Evolutionary conservation across 2,329 filamentous ascomycete genomes (phyloP), one percentile per base, ranked within the genome.

Genomic region (Lachnellula hyalina): DNA sequence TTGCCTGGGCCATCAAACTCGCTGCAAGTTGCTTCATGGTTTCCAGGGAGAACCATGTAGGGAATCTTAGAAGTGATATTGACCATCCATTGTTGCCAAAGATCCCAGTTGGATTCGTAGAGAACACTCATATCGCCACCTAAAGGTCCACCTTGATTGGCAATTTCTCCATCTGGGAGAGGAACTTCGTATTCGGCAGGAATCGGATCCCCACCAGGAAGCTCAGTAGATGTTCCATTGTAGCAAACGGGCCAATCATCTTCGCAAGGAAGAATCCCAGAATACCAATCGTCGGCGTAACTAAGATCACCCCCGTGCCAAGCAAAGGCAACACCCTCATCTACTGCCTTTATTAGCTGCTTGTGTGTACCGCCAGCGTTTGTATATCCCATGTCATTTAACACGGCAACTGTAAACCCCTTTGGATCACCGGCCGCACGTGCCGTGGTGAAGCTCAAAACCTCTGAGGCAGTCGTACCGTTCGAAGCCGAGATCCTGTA

Each of bases 361-460:
- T 72, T 68, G 65, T 72, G 72, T 1, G 77, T 79, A 15, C 77
- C 77, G 1, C 69, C 64, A 17, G 76, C 77, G 49, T 79, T 79
- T 45, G 75, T 79, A 66, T 79, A 79, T 7, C 77, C 77, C 77
- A 80, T 79, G 56, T 80, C 77, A 57, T 77, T 77, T 40, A 80
- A 58, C 2, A 80, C 72, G 19, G 75, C 76, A 14, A 78, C 66
- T 5, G 68, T 70, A 63, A 80, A 79, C 11, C 68, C 61, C 5
- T 62, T 68, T 0, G 59, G 54, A 55, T 76, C 71, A 49, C 77
- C 77, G 25, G 74, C 71, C 7, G 69, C 70, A 2, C 69, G 71
- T 21, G 75, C 73, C 2, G 77, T 79, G 19, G 66, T 75, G 69
- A 80, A 79, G 58, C 63, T 73, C 53, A 77, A 62, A 15, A 76